Evolutionary conservation across 495 filamentous ascomycete genomes (phyloP).

Genomic region (Daldinia loculata): DNA sequence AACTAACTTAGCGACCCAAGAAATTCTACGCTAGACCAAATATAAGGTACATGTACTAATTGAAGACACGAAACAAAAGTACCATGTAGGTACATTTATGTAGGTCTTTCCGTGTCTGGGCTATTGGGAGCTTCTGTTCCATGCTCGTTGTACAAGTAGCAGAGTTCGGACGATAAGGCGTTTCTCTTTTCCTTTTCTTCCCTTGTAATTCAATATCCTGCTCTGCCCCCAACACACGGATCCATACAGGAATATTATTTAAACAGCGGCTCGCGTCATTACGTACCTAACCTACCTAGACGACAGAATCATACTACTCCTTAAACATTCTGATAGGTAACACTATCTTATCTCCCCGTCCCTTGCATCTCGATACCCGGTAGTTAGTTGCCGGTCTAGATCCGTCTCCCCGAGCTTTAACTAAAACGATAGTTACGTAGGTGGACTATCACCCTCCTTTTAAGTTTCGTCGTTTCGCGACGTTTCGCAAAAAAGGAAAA

Average conservation of each 20-base stretch:
- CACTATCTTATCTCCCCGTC: constrained; percentile 6
- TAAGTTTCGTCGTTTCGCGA: not conserved
- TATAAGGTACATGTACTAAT: not conserved
- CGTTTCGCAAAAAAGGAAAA: not conserved
- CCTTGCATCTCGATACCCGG: not conserved
- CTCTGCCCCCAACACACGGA: not conserved
- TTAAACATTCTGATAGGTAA: not conserved
- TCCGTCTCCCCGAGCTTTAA: not conserved
- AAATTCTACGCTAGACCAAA: not conserved
- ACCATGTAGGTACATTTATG: constrained; percentile 18
- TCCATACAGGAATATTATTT: not conserved
- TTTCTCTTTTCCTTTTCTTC: constrained; percentile 4
- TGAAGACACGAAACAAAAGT: not conserved
- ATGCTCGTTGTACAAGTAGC: constrained; percentile 29
- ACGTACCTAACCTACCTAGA: not conserved
- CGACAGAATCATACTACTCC: not conserved
- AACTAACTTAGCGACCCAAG: constrained; percentile 2
- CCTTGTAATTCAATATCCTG: not conserved
- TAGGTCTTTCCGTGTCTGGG: constrained; percentile 26
- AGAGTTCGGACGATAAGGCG: constrained; percentile 14
- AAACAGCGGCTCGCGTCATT: not conserved
- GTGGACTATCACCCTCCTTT: not conserved
- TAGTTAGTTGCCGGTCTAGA: not conserved
- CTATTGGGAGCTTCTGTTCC: constrained; percentile 16
- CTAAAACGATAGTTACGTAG: not conserved